A percentile compares a stretch with the other conserved stretches of the same genome.
These are phyloP conservation scores for Penstemon barbatus DNA, from an alignment of 257 asterid genomes.

Conservation along the genomic window DNA sequence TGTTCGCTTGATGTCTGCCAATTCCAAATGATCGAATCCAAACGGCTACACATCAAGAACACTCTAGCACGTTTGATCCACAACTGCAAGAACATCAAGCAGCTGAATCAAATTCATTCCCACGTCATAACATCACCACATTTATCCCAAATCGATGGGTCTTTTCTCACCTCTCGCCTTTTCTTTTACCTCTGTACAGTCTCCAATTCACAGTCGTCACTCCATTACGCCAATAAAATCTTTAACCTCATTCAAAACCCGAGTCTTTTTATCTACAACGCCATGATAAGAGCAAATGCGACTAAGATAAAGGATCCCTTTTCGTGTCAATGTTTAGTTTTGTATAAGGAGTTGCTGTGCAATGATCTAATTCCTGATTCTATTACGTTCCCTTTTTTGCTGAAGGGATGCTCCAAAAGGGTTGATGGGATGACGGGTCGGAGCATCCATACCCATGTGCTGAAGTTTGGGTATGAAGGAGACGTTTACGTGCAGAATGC, in stretches of 20 bases:
- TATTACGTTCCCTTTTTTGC: slow-evolving; percentile 64
- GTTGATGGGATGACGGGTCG: slow-evolving; percentile 40
- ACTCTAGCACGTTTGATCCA: slow-evolving; percentile 43
- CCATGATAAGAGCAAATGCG: slow-evolving; percentile 71
- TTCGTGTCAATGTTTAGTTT: slow-evolving; percentile 38
- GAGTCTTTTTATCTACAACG: slow-evolving; percentile 58
- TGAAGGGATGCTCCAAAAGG: slow-evolving; percentile 64
- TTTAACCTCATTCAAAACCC: slow-evolving; percentile 45
- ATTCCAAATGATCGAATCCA: slow-evolving; percentile 38
- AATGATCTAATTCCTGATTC: slow-evolving; percentile 47
- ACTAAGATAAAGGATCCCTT: slow-evolving; percentile 40
- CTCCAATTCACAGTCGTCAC: slow-evolving; percentile 41
- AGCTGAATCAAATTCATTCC: slow-evolving; percentile 61
- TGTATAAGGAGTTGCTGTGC: slow-evolving; percentile 53
- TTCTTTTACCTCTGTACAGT: slow-evolving; percentile 52
- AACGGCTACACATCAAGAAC: slow-evolving; percentile 38
- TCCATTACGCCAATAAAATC: slow-evolving; percentile 46
- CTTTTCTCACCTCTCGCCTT: slow-evolving; percentile 63
- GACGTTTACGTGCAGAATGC: slow-evolving; percentile 67
- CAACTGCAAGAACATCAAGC: slow-evolving; percentile 48
- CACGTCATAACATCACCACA: slow-evolving; percentile 47
- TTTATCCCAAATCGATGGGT: slow-evolving; percentile 42
- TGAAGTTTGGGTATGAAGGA: slow-evolving; percentile 50
- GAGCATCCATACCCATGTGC: slow-evolving; percentile 52
- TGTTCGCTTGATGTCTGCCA: slow-evolving; percentile 4